These are phyloP conservation scores for Breviolum minutum DNA, from an alignment of 73 alveolate genomes.

Conservation along the genomic window DNA sequence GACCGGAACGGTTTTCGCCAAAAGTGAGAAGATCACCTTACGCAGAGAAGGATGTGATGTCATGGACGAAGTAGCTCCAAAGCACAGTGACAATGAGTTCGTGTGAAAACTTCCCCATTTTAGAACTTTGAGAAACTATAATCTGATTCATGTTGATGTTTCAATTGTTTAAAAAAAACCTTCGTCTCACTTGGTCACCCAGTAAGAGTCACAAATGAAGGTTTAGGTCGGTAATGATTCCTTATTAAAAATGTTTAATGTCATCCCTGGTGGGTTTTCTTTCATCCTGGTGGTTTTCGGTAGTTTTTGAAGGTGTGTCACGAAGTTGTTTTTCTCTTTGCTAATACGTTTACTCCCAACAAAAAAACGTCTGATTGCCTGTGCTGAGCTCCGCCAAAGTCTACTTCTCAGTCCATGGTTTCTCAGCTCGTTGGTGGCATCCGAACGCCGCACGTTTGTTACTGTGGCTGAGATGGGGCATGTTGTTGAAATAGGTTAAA, in stretches of 20 bases:
- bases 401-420: constrained; percentile 49
- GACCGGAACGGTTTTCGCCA: constrained; percentile 46
- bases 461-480: background rate
- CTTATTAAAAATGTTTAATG: too few species aligned
- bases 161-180: too few species aligned
- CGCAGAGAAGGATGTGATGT: constrained; percentile 39
- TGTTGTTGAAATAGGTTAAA: too few species aligned
- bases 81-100: background rate
- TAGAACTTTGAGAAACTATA: background rate
- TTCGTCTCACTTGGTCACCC: too few species aligned
- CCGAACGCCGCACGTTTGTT: constrained; percentile 35
- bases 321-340: background rate
- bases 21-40: constrained; percentile 12
- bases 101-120: background rate
- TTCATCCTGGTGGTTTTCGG: background rate
- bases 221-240: too few species aligned
- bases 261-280: background rate
- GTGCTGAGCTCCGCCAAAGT: constrained; percentile 58
- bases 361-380: background rate
- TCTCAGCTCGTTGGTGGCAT: background rate
- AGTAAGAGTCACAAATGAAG: background rate
- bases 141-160: too few species aligned
- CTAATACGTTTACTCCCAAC: background rate
- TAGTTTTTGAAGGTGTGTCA: too few species aligned
- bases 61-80: constrained; percentile 52